Base-by-base conservation (phyloP, 371 early-diverging fungal species). In the Sporodiniella umbellata region DNA sequence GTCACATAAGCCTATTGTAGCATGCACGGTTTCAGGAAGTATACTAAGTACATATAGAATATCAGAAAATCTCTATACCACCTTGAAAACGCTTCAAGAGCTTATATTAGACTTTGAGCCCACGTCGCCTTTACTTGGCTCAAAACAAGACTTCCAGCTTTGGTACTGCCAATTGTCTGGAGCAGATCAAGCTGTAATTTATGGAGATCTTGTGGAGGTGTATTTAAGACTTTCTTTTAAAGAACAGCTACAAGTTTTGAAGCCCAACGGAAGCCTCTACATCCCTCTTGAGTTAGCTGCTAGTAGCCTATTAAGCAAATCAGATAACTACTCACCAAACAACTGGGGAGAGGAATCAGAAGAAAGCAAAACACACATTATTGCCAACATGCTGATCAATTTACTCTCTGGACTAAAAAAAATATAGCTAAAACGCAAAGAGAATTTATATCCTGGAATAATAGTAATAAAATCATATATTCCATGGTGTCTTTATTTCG, bases 201-300 rank as follows among this genome's bases (percentile, higher is more conserved):
- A 67, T 48, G 71, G 71, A 7, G 71, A 71, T 39, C 15, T 70
- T n/a, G 45, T 60, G 3, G 60, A 60, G n/a, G 21, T 33, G 14
- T 60, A 47, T 25, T 37, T 60, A 21, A 46, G 39, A n/a, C 17
- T 60, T 4, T 48, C 60, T 0, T 19, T 11, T n/a, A 33, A 42
- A 0, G 56, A 60, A 17, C 60, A 60, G 33, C 5, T 47, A 2
- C 6, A 18, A 19, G 40, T 40, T 4, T 19, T 40, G 21, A 18
- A 12, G 10, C 40, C 40, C 8, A 15, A 10, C 3, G 40, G 40
- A 2, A 19, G 5, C 12, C 40, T 40, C 21, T n/a, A 22, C 7
- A 8, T 3, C 21, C 8, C 18, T 7, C 8, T 40, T 7, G 21
- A 10, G 8, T 18, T 22, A 10, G 17, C 40, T 40, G 21, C 12